These are phyloP conservation scores for Acanthamoeba castellanii DNA, from an alignment of 208 protist species.

Conservation along the genomic window DNA sequence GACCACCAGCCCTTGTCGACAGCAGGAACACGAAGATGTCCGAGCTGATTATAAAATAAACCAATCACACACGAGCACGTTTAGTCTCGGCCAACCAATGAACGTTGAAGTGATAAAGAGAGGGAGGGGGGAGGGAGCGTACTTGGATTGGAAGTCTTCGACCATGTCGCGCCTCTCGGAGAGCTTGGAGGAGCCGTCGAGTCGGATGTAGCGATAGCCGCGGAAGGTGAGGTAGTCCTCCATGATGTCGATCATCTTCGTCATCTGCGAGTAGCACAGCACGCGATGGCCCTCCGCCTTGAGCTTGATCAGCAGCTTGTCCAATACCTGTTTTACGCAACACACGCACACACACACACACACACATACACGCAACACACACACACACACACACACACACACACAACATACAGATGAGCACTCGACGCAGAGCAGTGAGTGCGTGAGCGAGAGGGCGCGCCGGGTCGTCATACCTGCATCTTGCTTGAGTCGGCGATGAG, in stretches of 20 bases:
- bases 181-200: constrained; percentile 95
- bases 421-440: too few relatives aligned
- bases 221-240: constrained; percentile 91
- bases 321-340: constrained; percentile 85
- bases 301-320: constrained; percentile 93
- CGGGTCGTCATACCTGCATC: constrained; percentile 58
- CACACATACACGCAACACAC: neutral
- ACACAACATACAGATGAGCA: too few relatives aligned
- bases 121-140: constrained; percentile 76
- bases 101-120: constrained; percentile 65
- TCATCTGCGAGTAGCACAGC: constrained; percentile 89
- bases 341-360: neutral
- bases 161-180: constrained; percentile 94
- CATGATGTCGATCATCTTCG: constrained; percentile 83
- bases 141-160: constrained; percentile 95
- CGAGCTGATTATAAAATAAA: constrained; percentile 72
- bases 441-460: neutral
- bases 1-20: constrained; percentile 87
- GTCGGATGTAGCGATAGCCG: constrained; percentile 94
- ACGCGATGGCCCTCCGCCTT: constrained; percentile 86
- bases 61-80: constrained; percentile 90
- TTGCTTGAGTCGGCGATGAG: constrained; percentile 78
- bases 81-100: too few relatives aligned
- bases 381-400: neutral
- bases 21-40: constrained; percentile 86